phyloP scores from a whole-genome alignment of 305 asterid species.

The Salvia sclarea region DNA sequence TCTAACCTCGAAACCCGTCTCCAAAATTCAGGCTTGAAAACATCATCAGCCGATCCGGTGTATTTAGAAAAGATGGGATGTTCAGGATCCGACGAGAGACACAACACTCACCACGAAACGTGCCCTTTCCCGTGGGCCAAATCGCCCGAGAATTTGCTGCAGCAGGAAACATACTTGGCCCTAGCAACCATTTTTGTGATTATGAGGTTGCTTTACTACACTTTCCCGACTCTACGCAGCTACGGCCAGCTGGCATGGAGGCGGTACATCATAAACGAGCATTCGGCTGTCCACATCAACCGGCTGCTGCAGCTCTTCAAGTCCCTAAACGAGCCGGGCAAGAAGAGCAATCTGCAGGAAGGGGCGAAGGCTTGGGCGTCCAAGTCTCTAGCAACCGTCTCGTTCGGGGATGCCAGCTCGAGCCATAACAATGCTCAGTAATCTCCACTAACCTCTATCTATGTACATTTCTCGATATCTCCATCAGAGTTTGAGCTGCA shows the following conservation, averaged over 20 bases:
- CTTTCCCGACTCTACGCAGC: constrained; percentile 56
- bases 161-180: constrained; percentile 84
- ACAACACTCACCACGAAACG: constrained; percentile 47
- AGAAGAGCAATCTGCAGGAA: constrained; percentile 86
- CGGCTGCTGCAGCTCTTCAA: constrained; percentile 62
- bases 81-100: constrained; percentile 45
- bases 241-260: constrained; percentile 60
- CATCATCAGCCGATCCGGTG: constrained; percentile 44
- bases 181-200: constrained; percentile 79
- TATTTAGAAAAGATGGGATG: constrained; percentile 56
- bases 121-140: constrained; percentile 96
- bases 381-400: constrained; percentile 84
- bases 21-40: constrained; percentile 49
- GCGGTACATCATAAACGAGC: constrained; percentile 58
- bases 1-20: constrained; percentile 21
- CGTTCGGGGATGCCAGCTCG: constrained; percentile 78
- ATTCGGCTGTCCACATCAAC: constrained; percentile 50
- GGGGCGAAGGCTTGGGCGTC: constrained; percentile 99
- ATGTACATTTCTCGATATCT: constrained; percentile 16
- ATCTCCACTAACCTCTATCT: constrained; percentile 32
- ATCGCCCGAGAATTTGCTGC: constrained; percentile 85
- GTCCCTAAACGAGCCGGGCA: constrained; percentile 72
- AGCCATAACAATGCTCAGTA: constrained; percentile 52
- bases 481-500: constrained; percentile 25
- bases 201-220: constrained; percentile 54